phyloP scores from a whole-genome alignment of 768 basidiomycete species.

The Butyriboletus loyo region DNA sequence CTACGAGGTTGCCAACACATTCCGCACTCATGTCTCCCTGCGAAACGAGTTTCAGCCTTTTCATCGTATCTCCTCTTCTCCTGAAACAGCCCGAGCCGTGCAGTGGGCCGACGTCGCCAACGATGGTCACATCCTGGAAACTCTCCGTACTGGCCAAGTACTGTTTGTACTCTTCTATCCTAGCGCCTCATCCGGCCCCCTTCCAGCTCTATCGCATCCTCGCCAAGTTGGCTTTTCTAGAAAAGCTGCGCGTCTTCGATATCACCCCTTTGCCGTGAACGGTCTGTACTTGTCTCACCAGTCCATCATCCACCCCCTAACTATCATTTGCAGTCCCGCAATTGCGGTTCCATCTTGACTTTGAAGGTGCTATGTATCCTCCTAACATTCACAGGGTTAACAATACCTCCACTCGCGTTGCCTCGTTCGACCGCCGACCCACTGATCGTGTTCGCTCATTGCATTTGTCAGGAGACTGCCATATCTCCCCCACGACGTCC shows the following conservation, averaged over 20 bases:
- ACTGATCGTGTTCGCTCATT: slow-evolving; percentile 25
- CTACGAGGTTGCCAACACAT: slow-evolving; percentile 28
- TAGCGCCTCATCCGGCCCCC: slow-evolving; percentile 3
- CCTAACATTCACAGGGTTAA: background rate
- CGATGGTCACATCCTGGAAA: slow-evolving; percentile 34
- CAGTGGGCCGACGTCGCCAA: slow-evolving; percentile 39
- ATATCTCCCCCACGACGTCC: slow-evolving; percentile 10
- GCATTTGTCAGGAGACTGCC: slow-evolving; percentile 36
- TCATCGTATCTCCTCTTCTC: slow-evolving; percentile 22
- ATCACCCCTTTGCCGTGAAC: slow-evolving; percentile 20
- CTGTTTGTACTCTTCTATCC: slow-evolving; percentile 17
- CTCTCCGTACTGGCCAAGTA: slow-evolving; percentile 12
- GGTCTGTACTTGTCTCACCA: background rate
- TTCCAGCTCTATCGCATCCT: slow-evolving; percentile 29
- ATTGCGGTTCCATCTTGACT: slow-evolving; percentile 24
- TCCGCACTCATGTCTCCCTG: slow-evolving; percentile 37
- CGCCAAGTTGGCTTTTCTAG: slow-evolving; percentile 26
- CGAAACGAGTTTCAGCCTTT: slow-evolving; percentile 34
- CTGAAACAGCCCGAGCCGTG: slow-evolving; percentile 22
- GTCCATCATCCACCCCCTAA: background rate
- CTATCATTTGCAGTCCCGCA: slow-evolving; percentile 15
- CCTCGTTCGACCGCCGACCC: slow-evolving; percentile 29
- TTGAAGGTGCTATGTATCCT: slow-evolving; percentile 40
- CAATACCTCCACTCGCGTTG: slow-evolving; percentile 26
- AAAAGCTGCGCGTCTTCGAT: slow-evolving; percentile 34